A percentile compares a stretch with the other conserved stretches of the same genome.
Conservation (phyloP, 1,284 basidiomycete genomes). For the Sphagnurus paluster region DNA sequence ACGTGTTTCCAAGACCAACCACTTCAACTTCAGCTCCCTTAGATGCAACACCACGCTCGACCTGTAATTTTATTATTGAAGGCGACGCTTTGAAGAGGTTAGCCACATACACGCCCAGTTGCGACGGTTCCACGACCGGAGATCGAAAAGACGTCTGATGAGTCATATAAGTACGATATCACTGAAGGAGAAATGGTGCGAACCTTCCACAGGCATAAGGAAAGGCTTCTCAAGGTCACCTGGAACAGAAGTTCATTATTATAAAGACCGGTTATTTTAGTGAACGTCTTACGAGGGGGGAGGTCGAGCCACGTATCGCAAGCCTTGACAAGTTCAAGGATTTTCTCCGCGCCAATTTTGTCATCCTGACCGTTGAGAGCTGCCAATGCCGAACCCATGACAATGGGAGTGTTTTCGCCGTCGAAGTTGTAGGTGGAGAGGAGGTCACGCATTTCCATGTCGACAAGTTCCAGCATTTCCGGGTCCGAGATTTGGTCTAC, state of each 20-base stretch:
- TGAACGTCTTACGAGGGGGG: conserved; percentile 72
- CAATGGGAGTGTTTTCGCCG: conserved; percentile 95
- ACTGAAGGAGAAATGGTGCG: not conserved
- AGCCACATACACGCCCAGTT: conserved; percentile 85
- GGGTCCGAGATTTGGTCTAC: conserved; percentile 95
- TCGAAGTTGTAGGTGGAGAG: conserved; percentile 92
- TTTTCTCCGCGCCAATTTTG: conserved; percentile 82
- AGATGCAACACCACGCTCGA: conserved; percentile 90
- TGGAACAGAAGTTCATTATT: conserved; percentile 27
- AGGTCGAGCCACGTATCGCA: conserved; percentile 97
- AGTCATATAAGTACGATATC: conserved; percentile 7
- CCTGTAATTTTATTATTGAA: no score
- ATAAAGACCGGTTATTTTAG: not conserved
- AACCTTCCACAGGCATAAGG: conserved; percentile 92
- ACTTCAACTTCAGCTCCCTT: conserved; percentile 97
- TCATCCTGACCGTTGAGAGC: conserved; percentile 86
- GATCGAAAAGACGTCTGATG: conserved; percentile 93
- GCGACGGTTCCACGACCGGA: conserved; percentile 98
- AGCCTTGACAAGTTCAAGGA: conserved; percentile 82
- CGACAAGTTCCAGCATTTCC: conserved; percentile 99
- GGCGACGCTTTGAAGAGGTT: no score
- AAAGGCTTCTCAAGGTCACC: conserved; percentile 98
- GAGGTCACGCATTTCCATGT: conserved; percentile 99
- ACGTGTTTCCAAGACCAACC: conserved; percentile 79
- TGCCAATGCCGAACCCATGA: conserved; percentile 96